Evolutionary conservation across 208 protist species (phyloP).

Genomic region (Leishmania lainsoni): DNA sequence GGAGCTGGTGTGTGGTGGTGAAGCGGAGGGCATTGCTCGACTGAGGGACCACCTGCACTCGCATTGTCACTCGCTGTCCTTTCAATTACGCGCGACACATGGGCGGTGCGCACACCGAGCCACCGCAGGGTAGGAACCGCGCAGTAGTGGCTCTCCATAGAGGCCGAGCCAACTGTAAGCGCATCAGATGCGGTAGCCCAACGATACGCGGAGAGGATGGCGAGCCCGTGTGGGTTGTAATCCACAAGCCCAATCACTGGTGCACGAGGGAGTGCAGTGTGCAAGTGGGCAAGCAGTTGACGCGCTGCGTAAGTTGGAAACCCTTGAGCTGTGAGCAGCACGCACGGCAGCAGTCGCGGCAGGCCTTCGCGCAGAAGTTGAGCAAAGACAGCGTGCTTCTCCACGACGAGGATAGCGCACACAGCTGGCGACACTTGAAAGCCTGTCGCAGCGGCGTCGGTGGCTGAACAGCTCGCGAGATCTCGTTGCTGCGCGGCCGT

Average conservation of each 20-base stretch:
- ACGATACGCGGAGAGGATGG: constrained; percentile 79
- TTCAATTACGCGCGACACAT: constrained; percentile 6
- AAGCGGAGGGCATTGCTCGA: not conserved
- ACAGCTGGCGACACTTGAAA: constrained; percentile 44
- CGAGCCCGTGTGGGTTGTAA: constrained; percentile 81
- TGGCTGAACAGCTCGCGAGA: not conserved
- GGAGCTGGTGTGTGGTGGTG: not conserved
- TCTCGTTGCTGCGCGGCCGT: not conserved
- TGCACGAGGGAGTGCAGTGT: constrained; percentile 49
- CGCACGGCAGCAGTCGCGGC: constrained; percentile 58
- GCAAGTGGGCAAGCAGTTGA: constrained; percentile 59
- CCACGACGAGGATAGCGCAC: constrained; percentile 79
- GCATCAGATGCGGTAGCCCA: constrained; percentile 24
- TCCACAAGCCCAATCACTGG: constrained; percentile 76
- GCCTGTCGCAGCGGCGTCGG: not conserved
- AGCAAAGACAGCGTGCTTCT: constrained; percentile 85
- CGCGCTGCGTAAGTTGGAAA: constrained; percentile 77
- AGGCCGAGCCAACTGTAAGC: not conserved
- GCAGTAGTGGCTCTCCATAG: constrained; percentile 28
- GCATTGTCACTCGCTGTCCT: not conserved
- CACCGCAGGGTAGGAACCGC: constrained; percentile 45
- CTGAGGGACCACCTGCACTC: not conserved
- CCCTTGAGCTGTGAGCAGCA: constrained; percentile 80
- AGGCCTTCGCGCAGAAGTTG: constrained; percentile 67
- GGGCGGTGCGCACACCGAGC: constrained; percentile 45